These are phyloP conservation scores for Pseudopithomyces maydicus DNA, from an alignment of 2,329 filamentous ascomycete species.

Conservation along the genomic window DNA sequence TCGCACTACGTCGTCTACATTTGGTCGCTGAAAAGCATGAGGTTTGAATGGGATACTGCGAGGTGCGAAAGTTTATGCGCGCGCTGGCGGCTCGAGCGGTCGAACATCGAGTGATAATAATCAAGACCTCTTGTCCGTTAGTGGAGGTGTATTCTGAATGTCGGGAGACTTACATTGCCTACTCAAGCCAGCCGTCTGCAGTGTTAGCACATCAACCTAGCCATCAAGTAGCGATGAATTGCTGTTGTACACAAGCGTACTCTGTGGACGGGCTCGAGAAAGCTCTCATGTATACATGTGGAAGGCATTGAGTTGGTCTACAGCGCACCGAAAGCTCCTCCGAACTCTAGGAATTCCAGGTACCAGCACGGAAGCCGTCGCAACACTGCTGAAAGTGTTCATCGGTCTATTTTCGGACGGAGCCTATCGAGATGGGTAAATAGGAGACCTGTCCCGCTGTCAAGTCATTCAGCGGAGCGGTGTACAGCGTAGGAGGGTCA, in stretches of 20 bases:
- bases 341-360: background rate
- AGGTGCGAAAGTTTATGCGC: background rate
- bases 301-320: background rate
- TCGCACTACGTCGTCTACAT: too few species aligned
- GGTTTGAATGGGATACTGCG: background rate
- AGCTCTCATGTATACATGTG: background rate
- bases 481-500: slow-evolving; percentile 9
- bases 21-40: background rate
- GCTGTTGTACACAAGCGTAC: background rate
- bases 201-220: background rate
- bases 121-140: background rate
- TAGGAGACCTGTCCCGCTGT: slow-evolving; percentile 8
- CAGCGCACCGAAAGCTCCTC: slow-evolving; percentile 5
- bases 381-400: background rate
- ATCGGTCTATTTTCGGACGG: background rate
- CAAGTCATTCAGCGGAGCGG: background rate
- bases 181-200: background rate
- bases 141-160: background rate
- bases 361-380: background rate
- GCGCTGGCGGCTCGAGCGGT: background rate
- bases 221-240: background rate
- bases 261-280: background rate
- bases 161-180: background rate
- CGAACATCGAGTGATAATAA: background rate
- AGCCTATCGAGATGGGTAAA: background rate